Percentiles rank a stretch among this genome's conserved stretches.
phyloP scores from a whole-genome alignment of 441 rosid genomes.

The Mallotus japonicus region DNA sequence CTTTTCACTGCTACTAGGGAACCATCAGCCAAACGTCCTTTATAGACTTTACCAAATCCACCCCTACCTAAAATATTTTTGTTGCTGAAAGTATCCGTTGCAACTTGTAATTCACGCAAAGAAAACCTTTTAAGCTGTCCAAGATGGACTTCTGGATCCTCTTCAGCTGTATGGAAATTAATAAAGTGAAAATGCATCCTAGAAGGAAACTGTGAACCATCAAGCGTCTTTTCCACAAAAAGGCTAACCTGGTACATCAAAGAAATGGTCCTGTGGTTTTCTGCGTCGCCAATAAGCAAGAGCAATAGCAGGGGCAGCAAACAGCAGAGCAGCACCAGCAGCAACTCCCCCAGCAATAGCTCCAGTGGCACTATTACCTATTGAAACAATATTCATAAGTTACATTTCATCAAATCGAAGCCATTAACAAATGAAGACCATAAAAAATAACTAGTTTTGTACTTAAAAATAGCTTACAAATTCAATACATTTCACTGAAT shows the following conservation, averaged over 20 bases:
- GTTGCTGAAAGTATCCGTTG: conserved; percentile 74
- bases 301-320: conserved; percentile 85
- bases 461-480: neutral
- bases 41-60: conserved; percentile 86
- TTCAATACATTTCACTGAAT: neutral
- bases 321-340: conserved; percentile 90
- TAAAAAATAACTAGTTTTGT: neutral
- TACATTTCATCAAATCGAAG: neutral
- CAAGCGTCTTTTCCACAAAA: conserved; percentile 16
- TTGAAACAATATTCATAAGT: conserved; percentile 15
- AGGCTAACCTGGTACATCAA: conserved; percentile 85
- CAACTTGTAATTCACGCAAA: conserved; percentile 80
- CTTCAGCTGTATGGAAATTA: conserved; percentile 65
- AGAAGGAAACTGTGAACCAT: conserved; percentile 10
- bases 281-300: conserved; percentile 72
- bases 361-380: conserved; percentile 65
- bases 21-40: conserved; percentile 79
- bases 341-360: conserved; percentile 96
- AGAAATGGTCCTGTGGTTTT: conserved; percentile 84
- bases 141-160: conserved; percentile 88
- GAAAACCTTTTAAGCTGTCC: conserved; percentile 83
- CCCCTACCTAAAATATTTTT: conserved; percentile 74
- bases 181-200: conserved; percentile 21
- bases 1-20: conserved; percentile 81
- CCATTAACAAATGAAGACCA: neutral